phyloP scores from a whole-genome alignment of 305 asterid genomes.

The Plantago coronopus region DNA sequence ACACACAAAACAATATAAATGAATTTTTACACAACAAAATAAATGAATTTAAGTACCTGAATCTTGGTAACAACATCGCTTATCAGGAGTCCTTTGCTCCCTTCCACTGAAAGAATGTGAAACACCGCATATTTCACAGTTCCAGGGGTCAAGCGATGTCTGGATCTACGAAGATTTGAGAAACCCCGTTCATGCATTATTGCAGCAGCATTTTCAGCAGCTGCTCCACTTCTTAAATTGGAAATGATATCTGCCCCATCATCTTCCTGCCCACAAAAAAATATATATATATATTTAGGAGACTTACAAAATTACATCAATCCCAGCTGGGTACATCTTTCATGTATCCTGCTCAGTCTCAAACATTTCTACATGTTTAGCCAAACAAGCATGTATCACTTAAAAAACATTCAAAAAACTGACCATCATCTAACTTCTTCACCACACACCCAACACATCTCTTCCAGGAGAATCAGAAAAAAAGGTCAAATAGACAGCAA shows the following conservation, averaged over 20 bases:
- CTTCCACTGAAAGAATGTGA: slow-evolving; percentile 89
- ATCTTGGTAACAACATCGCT: slow-evolving; percentile 84
- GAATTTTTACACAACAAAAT: not conserved
- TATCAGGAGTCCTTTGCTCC: slow-evolving; percentile 76
- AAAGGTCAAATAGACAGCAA: too few relatives aligned
- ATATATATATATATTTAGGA: too few relatives aligned
- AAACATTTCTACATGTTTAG: not conserved
- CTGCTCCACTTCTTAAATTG: slow-evolving; percentile 76
- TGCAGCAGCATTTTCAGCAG: slow-evolving; percentile 84
- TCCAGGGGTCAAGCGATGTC: slow-evolving; percentile 91
- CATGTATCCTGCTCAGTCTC: not conserved
- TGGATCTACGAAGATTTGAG: slow-evolving; percentile 67
- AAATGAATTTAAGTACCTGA: slow-evolving; percentile 49
- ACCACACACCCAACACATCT: too few relatives aligned
- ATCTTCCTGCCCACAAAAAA: not conserved
- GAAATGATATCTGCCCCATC: slow-evolving; percentile 43
- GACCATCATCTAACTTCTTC: not conserved
- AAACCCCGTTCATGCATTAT: slow-evolving; percentile 81
- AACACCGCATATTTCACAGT: slow-evolving; percentile 89
- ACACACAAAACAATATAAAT: not conserved
- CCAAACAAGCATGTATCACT: not conserved
- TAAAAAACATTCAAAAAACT: too few relatives aligned
- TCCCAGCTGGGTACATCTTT: not conserved
- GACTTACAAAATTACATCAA: not conserved
- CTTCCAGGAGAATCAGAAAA: too few relatives aligned